Percentiles rank a stretch among this genome's conserved stretches.
phyloP scores from a whole-genome alignment of 129 eudicot genomes.

The Dittrichia graveolens region DNA sequence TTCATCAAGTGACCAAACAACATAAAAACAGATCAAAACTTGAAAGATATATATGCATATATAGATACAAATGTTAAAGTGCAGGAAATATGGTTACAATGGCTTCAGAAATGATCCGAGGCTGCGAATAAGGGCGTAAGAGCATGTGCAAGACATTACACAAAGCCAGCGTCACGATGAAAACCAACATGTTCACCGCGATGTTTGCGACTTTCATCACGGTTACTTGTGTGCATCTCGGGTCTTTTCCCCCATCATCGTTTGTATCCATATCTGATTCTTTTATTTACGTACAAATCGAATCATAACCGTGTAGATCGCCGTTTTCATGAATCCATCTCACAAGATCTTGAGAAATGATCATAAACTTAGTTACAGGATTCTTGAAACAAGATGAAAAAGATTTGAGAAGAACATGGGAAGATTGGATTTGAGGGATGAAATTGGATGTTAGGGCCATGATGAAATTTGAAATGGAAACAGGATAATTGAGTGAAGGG shows the following conservation, averaged over 20 bases:
- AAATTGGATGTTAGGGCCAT: slow-evolving; percentile 27
- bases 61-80: too few relatives aligned
- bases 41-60: too few relatives aligned
- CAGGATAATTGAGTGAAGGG: slow-evolving; percentile 26
- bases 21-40: neutral
- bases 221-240: slow-evolving; percentile 44
- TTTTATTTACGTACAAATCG: neutral
- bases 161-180: slow-evolving; percentile 52
- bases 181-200: slow-evolving; percentile 63
- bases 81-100: slow-evolving; percentile 36
- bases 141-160: slow-evolving; percentile 68
- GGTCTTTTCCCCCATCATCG: slow-evolving; percentile 8
- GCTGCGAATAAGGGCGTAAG: slow-evolving; percentile 72
- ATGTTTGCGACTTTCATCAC: slow-evolving; percentile 54
- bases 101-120: slow-evolving; percentile 85
- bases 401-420: slow-evolving; percentile 15
- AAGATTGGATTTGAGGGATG: slow-evolving; percentile 27
- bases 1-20: neutral
- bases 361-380: slow-evolving; percentile 19
- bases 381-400: slow-evolving; percentile 21
- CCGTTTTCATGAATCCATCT: slow-evolving; percentile 30
- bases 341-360: slow-evolving; percentile 12
- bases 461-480: slow-evolving; percentile 27
- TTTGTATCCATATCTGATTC: slow-evolving; percentile 26
- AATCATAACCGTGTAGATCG: neutral